Evolutionary conservation across 78 protist species (phyloP).

Genomic region (Tieghemostelium lacteum): DNA sequence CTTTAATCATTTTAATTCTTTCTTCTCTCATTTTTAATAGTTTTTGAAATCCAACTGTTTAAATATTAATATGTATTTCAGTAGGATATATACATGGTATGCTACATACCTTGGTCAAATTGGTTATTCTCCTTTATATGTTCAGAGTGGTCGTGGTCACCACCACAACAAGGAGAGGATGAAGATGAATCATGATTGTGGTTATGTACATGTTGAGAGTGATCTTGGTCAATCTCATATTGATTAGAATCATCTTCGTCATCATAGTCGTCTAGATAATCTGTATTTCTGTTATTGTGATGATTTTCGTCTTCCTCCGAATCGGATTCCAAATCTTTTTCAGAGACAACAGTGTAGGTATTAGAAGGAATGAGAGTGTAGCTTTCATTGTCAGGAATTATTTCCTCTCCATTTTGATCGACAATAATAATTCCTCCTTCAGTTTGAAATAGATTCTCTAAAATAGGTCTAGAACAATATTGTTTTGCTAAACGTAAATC

Average conservation of each 20-base stretch:
- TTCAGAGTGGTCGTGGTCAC: neutral
- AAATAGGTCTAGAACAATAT: neutral
- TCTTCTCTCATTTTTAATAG: constrained; percentile 60
- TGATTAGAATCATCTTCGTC: neutral
- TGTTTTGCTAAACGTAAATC: constrained; percentile 49
- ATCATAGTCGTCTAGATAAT: constrained; percentile 12
- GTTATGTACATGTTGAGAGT: constrained; percentile 5
- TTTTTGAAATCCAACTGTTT: neutral
- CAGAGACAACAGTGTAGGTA: constrained; percentile 51
- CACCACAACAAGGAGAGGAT: neutral
- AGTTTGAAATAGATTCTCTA: constrained; percentile 47
- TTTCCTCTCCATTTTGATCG: constrained; percentile 62
- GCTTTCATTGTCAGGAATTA: neutral
- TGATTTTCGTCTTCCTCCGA: constrained; percentile 35
- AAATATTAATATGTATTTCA: neutral
- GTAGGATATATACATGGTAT: neutral
- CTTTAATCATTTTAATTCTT: constrained; percentile 37
- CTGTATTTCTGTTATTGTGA: too few species aligned
- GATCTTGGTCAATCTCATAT: constrained; percentile 10
- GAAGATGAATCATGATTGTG: neutral
- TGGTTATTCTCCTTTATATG: neutral
- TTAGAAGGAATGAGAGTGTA: neutral
- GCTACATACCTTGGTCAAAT: constrained; percentile 2
- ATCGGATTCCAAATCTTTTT: constrained; percentile 37
- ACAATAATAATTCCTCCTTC: constrained; percentile 50